Base-by-base conservation (phyloP, 345 rosid species). In the Salix arbutifolia region DNA sequence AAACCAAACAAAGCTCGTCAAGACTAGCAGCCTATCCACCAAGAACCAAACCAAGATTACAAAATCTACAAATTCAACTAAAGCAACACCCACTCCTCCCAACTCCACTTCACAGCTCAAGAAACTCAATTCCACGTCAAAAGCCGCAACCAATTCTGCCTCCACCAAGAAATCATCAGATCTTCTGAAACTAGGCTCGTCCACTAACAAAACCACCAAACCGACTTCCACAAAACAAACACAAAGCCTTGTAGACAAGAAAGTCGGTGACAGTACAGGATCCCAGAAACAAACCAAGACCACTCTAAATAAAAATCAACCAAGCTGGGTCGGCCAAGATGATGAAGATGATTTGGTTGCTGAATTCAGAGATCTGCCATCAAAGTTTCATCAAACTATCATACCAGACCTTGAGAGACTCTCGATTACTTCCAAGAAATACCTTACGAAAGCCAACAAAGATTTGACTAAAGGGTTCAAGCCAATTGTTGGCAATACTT, bases 341-440 rank as follows among this genome's bases (percentile, higher is more conserved):
- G 90, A 87, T 19, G 92, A 89, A 11, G 86, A 85, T 16, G 96
- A 92, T 78, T 83, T 93, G 58, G 90, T 89, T 0, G 35, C 83
- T 0, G 97, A 91, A 75, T 90, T 94, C 83, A 87, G 94, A 85
- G 92, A 90, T 76, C 92, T 96, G 3, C 97, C 95, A 0, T 79
- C 77, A 35, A 91, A 76, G 74, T 91, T 96, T 86, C 98, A 92
- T 61, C 84, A 88, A 80, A 84, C 91, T 0, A 71, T 96, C 4
- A 12, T 92, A 19, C 99, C 98, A 53, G 97, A 96, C 86, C 88
- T 94, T 2, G 97, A 92, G 69, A 85, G 77, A 84, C 87, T 96
- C 90, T 94, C 98, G 67, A 79, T 85, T 0, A 82, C 89, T 30
- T 96, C 98, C 62, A 92, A 88, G 77, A 87, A 83, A 69, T 96